Evolutionary conservation across 345 rosid species (phyloP).

Genomic region (Pistacia integerrima): DNA sequence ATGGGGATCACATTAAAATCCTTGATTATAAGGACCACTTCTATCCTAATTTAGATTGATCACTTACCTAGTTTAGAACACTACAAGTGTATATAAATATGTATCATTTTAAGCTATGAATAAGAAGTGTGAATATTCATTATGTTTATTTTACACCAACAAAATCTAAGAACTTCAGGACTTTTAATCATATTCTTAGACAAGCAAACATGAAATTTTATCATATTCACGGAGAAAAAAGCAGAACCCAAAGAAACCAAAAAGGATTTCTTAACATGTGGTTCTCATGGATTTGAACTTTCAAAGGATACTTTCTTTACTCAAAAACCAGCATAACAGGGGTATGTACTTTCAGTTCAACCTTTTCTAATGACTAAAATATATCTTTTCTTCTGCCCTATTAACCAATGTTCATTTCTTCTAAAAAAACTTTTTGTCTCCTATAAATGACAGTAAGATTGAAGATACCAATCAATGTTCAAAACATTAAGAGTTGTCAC

Average conservation of each 20-base stretch:
- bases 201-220: background rate
- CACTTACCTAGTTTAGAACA: no score
- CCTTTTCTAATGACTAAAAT: background rate
- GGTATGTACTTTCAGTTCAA: background rate
- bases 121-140: no score
- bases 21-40: no score
- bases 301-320: background rate
- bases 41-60: no score
- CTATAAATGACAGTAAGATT: background rate
- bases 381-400: background rate
- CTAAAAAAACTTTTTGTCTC: background rate
- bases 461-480: background rate
- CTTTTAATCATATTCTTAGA: background rate
- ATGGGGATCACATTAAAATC: no score
- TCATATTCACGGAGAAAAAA: background rate
- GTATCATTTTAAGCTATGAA: no score
- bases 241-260: background rate
- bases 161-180: background rate
- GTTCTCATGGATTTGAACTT: background rate
- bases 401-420: background rate
- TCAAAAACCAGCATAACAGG: background rate
- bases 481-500: background rate
- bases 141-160: no score
- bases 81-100: no score
- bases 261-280: background rate